phyloP scores from a whole-genome alignment of 257 asterid species.

The Plectranthus barbatus region DNA sequence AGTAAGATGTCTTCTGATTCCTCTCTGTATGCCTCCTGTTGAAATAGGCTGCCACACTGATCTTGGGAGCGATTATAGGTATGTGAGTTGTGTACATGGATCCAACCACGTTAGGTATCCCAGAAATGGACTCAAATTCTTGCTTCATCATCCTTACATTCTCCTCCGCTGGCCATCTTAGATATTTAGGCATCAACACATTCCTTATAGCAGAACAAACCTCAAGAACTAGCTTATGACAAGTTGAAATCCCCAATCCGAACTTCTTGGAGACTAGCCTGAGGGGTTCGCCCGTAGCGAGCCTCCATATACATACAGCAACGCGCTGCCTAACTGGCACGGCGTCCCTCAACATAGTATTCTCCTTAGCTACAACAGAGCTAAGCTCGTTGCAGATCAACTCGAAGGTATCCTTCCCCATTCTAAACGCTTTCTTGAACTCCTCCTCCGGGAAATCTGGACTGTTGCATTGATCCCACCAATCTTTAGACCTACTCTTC shows the following conservation, averaged over 20 bases:
- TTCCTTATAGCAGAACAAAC: constrained; percentile 82
- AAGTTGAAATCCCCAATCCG: constrained; percentile 87
- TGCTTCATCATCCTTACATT: constrained; percentile 26
- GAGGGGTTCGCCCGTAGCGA: constrained; percentile 95
- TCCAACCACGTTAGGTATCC: constrained; percentile 74
- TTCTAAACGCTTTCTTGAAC: constrained; percentile 73
- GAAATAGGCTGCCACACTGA: constrained; percentile 74
- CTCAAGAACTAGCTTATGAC: constrained; percentile 88
- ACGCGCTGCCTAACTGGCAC: constrained; percentile 90
- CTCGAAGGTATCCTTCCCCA: constrained; percentile 89
- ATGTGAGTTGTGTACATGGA: constrained; percentile 90
- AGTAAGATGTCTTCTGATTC: constrained; percentile 83
- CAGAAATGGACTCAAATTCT: constrained; percentile 47
- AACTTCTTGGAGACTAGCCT: constrained; percentile 79
- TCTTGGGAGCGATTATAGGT: constrained; percentile 88
- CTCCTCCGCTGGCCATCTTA: constrained; percentile 76
- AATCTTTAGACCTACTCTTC: constrained; percentile 70
- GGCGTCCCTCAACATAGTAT: constrained; percentile 82
- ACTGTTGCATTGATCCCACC: constrained; percentile 98
- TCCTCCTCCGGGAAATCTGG: constrained; percentile 90
- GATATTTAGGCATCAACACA: constrained; percentile 78
- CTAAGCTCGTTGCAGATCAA: constrained; percentile 69
- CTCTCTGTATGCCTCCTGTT: constrained; percentile 80
- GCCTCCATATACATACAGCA: constrained; percentile 94
- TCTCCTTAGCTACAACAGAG: constrained; percentile 75